Percentiles rank a stretch among this genome's conserved stretches.
phyloP scores from a whole-genome alignment of 2,329 filamentous ascomycete genomes.

The Allantophomopsis lycopodina region DNA sequence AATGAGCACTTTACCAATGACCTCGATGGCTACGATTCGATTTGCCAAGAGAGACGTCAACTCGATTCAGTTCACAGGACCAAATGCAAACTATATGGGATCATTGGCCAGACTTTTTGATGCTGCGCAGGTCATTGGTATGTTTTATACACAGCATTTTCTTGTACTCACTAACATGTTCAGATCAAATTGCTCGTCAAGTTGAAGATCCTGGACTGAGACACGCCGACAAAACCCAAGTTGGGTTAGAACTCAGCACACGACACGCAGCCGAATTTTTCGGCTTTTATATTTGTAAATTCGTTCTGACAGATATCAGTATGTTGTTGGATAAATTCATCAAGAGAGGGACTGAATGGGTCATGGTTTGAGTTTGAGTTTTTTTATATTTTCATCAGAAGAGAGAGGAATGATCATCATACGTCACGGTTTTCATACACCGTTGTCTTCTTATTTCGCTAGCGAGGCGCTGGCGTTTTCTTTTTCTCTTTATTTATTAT shows the following conservation, averaged over 20 bases:
- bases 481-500: no score
- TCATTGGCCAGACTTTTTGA: constrained; percentile 85
- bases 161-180: not conserved
- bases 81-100: constrained; percentile 83
- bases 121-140: constrained; percentile 84
- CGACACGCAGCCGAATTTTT: constrained; percentile 96
- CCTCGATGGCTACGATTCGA: constrained; percentile 45
- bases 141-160: constrained; percentile 19
- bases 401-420: no score
- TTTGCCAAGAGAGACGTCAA: constrained; percentile 59
- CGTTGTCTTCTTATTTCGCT: no score
- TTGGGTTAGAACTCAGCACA: constrained; percentile 85
- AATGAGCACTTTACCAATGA: constrained; percentile 72
- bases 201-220: constrained; percentile 89
- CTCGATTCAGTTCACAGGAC: constrained; percentile 62
- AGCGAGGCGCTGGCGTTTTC: no score
- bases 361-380: constrained; percentile 28
- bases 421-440: no score
- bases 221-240: constrained; percentile 85
- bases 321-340: constrained; percentile 91
- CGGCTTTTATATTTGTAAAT: constrained; percentile 89
- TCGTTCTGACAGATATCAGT: constrained; percentile 75
- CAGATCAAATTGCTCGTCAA: constrained; percentile 91
- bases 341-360: constrained; percentile 94
- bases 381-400: no score